Conservation (phyloP, 176 grass and related monocot species). For the Cocos nucifera region DNA sequence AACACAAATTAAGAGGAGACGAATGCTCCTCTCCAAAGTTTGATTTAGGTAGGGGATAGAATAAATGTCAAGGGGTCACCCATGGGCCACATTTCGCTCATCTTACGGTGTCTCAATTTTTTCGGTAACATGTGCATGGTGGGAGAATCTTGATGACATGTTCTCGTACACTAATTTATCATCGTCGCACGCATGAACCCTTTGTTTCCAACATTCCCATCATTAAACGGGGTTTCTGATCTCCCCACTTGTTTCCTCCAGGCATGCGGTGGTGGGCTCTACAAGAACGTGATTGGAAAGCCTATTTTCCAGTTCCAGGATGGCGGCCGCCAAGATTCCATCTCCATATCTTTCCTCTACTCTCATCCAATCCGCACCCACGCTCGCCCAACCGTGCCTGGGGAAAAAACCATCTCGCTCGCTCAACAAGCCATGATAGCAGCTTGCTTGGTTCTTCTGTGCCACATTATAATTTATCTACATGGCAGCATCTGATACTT, state of each 20-base stretch:
- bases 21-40: too few relatives aligned
- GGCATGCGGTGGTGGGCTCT: slow-evolving; percentile 34
- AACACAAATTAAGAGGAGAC: too few relatives aligned
- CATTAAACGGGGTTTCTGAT: too few relatives aligned
- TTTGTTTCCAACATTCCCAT: too few relatives aligned
- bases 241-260: slow-evolving; percentile 8
- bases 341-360: slow-evolving; percentile 31
- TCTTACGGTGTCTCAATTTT: too few relatives aligned
- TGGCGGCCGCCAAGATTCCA: slow-evolving; percentile 1
- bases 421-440: slow-evolving; percentile 42
- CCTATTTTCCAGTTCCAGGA: slow-evolving; percentile 27
- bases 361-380: neutral
- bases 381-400: neutral
- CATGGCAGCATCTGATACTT: neutral
- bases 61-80: too few relatives aligned
- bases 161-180: too few relatives aligned
- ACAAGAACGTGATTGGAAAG: slow-evolving; percentile 40
- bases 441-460: slow-evolving; percentile 32
- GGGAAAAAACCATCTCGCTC: slow-evolving; percentile 24
- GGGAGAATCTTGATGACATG: too few relatives aligned
- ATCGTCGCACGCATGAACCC: too few relatives aligned
- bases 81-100: too few relatives aligned
- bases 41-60: too few relatives aligned
- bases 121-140: too few relatives aligned
- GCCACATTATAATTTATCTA: slow-evolving; percentile 17